Percentiles rank a stretch among this genome's conserved stretches.
phyloP scores from a whole-genome alignment of 2,329 filamentous ascomycete genomes.

The Albifimbria verrucaria region DNA sequence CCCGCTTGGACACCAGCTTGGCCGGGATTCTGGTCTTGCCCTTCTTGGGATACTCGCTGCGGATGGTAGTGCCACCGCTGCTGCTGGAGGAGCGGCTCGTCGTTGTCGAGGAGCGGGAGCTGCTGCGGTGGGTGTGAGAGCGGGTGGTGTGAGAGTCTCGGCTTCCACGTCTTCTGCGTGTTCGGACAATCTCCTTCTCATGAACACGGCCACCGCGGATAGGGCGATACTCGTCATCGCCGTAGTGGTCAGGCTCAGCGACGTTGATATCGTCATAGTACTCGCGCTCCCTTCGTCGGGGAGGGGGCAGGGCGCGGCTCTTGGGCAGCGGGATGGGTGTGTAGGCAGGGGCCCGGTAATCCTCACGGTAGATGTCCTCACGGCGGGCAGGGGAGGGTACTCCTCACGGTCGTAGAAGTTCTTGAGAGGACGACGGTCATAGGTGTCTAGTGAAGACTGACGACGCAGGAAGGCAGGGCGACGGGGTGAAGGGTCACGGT shows the following conservation, averaged over 20 bases:
- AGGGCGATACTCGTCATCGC: constrained; percentile 68
- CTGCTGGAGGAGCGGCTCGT: constrained; percentile 44
- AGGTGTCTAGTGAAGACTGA: constrained; percentile 87
- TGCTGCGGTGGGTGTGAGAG: constrained; percentile 35
- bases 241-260: constrained; percentile 64
- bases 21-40: constrained; percentile 88
- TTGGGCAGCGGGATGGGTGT: constrained; percentile 68
- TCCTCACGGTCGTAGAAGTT: constrained; percentile 50
- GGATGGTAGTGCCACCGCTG: constrained; percentile 47
- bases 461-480: constrained; percentile 70
- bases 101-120: constrained; percentile 41
- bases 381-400: constrained; percentile 55
- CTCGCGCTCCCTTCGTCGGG: constrained; percentile 52
- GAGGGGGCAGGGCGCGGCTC: constrained; percentile 57
- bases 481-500: constrained; percentile 47
- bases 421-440: constrained; percentile 67
- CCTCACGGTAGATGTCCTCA: constrained; percentile 45
- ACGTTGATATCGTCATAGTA: constrained; percentile 65
- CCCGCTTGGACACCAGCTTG: constrained; percentile 74
- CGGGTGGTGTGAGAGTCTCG: constrained; percentile 36
- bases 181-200: constrained; percentile 58
- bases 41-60: constrained; percentile 69
- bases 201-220: constrained; percentile 52
- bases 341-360: constrained; percentile 44
- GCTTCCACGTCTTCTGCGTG: constrained; percentile 38